Evolutionary conservation across 164 flowering plant species (phyloP).

Genomic region (Magnolia sinica): DNA sequence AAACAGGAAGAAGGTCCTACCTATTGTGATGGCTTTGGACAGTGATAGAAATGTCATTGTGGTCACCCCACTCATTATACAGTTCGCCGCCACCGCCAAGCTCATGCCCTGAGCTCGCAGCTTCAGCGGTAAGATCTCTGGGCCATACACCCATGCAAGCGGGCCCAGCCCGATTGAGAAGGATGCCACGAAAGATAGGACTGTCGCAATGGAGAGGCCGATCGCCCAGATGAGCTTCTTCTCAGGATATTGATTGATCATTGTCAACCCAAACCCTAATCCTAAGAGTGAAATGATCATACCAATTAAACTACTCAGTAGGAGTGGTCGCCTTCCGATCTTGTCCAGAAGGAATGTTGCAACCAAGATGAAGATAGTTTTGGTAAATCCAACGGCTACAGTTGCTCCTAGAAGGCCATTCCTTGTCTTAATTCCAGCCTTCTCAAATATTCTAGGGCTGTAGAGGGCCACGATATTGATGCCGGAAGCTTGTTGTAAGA

Average conservation of each 20-base stretch:
- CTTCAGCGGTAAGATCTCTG: conserved; percentile 61
- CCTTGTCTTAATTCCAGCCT: conserved; percentile 45
- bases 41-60: conserved; percentile 51
- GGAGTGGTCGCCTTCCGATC: conserved; percentile 60
- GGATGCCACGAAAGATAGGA: conserved; percentile 35
- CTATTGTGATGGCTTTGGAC: conserved; percentile 41
- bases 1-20: conserved; percentile 54
- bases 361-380: conserved; percentile 49
- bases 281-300: conserved; percentile 46
- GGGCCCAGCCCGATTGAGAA: conserved; percentile 82
- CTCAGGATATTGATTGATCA: conserved; percentile 30
- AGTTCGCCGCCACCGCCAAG: conserved; percentile 48
- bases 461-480: conserved; percentile 64
- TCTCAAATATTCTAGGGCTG: conserved; percentile 60
- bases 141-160: conserved; percentile 67
- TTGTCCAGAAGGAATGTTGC: conserved; percentile 52
- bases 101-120: conserved; percentile 56
- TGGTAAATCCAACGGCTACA: conserved; percentile 58
- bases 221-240: conserved; percentile 48
- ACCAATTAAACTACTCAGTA: conserved; percentile 51
- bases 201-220: conserved; percentile 28
- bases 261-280: conserved; percentile 37
- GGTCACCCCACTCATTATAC: conserved; percentile 50
- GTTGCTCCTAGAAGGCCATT: conserved; percentile 45
- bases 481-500: conserved; percentile 70